phyloP scores from a whole-genome alignment of 1,284 basidiomycete genomes.

The Laetiporus sulphureus region DNA sequence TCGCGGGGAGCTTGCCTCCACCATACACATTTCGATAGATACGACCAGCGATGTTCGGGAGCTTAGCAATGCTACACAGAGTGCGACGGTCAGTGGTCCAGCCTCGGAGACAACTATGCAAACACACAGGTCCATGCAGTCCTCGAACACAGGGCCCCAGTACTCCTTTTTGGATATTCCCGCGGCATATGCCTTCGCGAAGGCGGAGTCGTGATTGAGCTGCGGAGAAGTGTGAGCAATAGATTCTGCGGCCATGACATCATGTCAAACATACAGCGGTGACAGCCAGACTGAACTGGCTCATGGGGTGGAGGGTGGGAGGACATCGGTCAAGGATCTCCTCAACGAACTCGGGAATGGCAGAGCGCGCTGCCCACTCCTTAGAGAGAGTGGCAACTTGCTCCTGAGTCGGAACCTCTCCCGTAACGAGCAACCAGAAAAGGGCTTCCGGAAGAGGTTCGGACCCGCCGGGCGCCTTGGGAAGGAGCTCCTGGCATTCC shows the following conservation, averaged over 20 bases:
- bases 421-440: slow-evolving; percentile 94
- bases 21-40: slow-evolving; percentile 96
- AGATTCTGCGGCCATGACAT: slow-evolving; percentile 7
- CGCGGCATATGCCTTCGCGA: slow-evolving; percentile 91
- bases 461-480: slow-evolving; percentile 82
- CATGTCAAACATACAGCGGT: slow-evolving; percentile 68
- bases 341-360: slow-evolving; percentile 88
- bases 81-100: background rate
- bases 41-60: slow-evolving; percentile 94
- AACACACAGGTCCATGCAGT: slow-evolving; percentile 91
- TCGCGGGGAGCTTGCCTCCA: slow-evolving; percentile 82
- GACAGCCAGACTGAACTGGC: slow-evolving; percentile 91
- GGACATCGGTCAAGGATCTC: slow-evolving; percentile 92
- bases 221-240: slow-evolving; percentile 23
- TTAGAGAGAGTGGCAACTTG: slow-evolving; percentile 82
- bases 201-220: slow-evolving; percentile 96
- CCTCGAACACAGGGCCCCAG: slow-evolving; percentile 95
- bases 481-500: slow-evolving; percentile 81
- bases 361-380: slow-evolving; percentile 89
- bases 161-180: slow-evolving; percentile 96
- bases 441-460: slow-evolving; percentile 93
- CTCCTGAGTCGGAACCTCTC: slow-evolving; percentile 85
- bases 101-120: background rate
- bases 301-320: slow-evolving; percentile 93
- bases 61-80: slow-evolving; percentile 78